Base-by-base conservation (phyloP, 306 rosid genomes). In the Urtica urens region DNA sequence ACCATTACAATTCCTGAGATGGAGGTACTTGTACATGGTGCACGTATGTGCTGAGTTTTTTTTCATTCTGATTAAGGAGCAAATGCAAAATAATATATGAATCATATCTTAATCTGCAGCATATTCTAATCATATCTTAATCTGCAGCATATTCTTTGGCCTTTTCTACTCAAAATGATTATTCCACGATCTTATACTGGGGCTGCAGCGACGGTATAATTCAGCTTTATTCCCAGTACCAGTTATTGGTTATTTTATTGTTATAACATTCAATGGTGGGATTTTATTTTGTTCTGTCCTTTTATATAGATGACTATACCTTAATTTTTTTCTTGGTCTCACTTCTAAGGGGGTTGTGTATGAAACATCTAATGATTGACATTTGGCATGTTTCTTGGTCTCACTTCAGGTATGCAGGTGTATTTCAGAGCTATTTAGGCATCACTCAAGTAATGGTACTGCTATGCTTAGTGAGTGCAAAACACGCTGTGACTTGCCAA, bases 1-100 rank as follows among this genome's bases (percentile, higher is more conserved):
- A 83, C 96, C 44, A 81, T 88, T 37, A 88, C 95, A 0, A 76
- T 84, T 65, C 97, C 97, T 70, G 97, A 88, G 72, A 88, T 88
- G 97, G 97, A 88, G 97, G 97, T 80, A 72, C 58, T 63, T 46
- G 18, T 5, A 34, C 20, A 48, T 54, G n/a, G n/a, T n/a, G n/a
- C n/a, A n/a, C n/a, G n/a, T n/a, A n/a, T n/a, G n/a, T n/a, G n/a
- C n/a, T n/a, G 12, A 44, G n/a, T 10, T 44, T 7, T 18, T 19
- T 16, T 40, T 14, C 46, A 40, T n/a, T 21, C 2, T 13, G 12
- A 44, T 44, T 20, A 3, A 44, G 2, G 24, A 23, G 23, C 20
- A 22, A 20, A 16, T 17, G 17, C 12, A 43, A 55, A 23, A 27
- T 0, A 55, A 28, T 1, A 38, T 8, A 6, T 10, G 8, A n/a